Evolutionary conservation across 140 eudicot species (phyloP), one percentile per base, ranked within the genome.

Genomic region (Erigeron philadelphicus): DNA sequence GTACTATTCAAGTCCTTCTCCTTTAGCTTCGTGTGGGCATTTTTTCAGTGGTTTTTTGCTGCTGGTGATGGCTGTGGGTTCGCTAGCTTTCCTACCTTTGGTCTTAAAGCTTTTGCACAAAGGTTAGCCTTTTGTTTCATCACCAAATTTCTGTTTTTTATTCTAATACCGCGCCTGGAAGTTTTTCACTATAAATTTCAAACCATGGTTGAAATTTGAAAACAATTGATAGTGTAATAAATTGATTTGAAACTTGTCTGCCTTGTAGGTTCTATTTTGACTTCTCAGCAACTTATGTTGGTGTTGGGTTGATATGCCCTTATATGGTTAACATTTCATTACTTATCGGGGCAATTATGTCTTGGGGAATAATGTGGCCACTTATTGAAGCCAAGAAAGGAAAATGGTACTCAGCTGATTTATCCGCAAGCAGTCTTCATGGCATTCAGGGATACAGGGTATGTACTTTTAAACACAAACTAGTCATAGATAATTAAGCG

Each of bases 321-420:
- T 64, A 78, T 54, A 64, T 78, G 21, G 78, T 81, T 6, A 84
- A 84, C 60, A 41, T 81, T 9, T 84, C 89, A 1, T 64, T 84
- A 64, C 75, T 84, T 11, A 3, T 84, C 7, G 89, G 89, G 8
- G 79, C 84, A 23, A 78, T 84, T 40, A 55, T 84, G 48, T 84
- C 89, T 9, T 84, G 86, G 86, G 86, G 89, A 5, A 72, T 84
- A 75, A 81, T 84, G 89, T 84, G 89, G 89, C 89, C 89, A 1
- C 71, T 81, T 11, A 84, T 84, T 17, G 81, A 61, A 45, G 17
- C 73, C 2, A 72, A 62, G 69, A 65, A 71, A 53, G 89, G 89
- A 45, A 38, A 55, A 40, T 84, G 89, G 89, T 84, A 81, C 44
- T n/a, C 66, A 8, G 69, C 71, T 7, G 61, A 75, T 40, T 57